Evolutionary conservation across 2,329 filamentous ascomycete species (phyloP).

Genomic region (Chaetomiaceae sp.): DNA sequence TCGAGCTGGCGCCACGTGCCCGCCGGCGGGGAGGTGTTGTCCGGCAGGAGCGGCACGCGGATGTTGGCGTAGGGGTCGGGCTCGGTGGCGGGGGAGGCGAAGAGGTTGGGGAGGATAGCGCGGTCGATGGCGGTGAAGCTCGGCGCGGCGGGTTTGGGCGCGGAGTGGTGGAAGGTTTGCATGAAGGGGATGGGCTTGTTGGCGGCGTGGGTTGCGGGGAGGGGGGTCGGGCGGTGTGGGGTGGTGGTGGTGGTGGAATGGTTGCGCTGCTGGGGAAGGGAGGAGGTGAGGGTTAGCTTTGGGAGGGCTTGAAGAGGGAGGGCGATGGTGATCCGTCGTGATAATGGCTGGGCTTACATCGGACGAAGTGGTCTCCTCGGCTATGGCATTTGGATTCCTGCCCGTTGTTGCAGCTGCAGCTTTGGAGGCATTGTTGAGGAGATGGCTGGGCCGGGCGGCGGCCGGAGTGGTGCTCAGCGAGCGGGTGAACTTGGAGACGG

Average conservation of each 20-base stretch:
- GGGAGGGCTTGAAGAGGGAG: neutral
- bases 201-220: constrained; percentile 34
- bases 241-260: constrained; percentile 39
- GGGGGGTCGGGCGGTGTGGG: constrained; percentile 40
- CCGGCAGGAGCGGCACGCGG: constrained; percentile 55
- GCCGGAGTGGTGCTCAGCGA: constrained; percentile 39
- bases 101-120: constrained; percentile 46
- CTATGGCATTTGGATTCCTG: constrained; percentile 34
- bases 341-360: constrained; percentile 34
- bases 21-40: constrained; percentile 44
- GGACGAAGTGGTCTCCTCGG: constrained; percentile 37
- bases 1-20: constrained; percentile 39
- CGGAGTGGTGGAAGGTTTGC: constrained; percentile 54
- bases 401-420: constrained; percentile 36
- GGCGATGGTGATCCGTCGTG: too few species aligned
- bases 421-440: constrained; percentile 32
- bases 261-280: constrained; percentile 14
- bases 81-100: constrained; percentile 23
- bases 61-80: constrained; percentile 35
- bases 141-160: constrained; percentile 31
- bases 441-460: constrained; percentile 29
- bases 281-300: neutral
- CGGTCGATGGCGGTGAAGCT: constrained; percentile 42
- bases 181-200: constrained; percentile 48
- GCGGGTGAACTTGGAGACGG: constrained; percentile 44